phyloP scores from a whole-genome alignment of 768 basidiomycete species.

The Collybia nuda region DNA sequence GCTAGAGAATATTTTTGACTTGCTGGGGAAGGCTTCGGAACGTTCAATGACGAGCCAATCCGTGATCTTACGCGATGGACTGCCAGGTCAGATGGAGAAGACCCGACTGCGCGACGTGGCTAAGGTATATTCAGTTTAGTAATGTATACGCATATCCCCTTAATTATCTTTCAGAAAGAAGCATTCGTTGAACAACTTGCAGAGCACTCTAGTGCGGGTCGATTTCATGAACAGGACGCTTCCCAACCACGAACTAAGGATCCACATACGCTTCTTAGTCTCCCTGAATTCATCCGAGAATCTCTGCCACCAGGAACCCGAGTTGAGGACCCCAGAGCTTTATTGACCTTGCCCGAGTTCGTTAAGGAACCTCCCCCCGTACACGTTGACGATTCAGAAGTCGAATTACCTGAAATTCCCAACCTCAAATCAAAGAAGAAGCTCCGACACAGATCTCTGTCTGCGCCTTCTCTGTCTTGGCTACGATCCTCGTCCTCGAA shows the following conservation, averaged over 20 bases:
- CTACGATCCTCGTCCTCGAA: slow-evolving; percentile 38
- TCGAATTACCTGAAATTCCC: slow-evolving; percentile 11
- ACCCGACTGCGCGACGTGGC: slow-evolving; percentile 57
- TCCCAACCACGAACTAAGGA: slow-evolving; percentile 42
- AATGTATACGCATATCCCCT: slow-evolving; percentile 1
- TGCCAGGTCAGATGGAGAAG: slow-evolving; percentile 54
- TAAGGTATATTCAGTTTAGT: slow-evolving; percentile 45
- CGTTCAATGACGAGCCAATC: slow-evolving; percentile 70
- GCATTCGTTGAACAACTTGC: slow-evolving; percentile 76
- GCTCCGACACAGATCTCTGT: slow-evolving; percentile 50
- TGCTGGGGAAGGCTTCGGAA: slow-evolving; percentile 70
- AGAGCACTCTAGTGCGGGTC: slow-evolving; percentile 68
- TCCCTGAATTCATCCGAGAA: slow-evolving; percentile 68
- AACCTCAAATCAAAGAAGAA: slow-evolving; percentile 28
- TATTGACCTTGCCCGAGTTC: slow-evolving; percentile 61
- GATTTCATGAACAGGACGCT: slow-evolving; percentile 82
- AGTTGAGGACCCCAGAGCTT: slow-evolving; percentile 39
- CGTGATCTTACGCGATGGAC: slow-evolving; percentile 62
- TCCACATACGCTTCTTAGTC: slow-evolving; percentile 51
- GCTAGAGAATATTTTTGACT: slow-evolving; percentile 68
- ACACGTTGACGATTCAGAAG: slow-evolving; percentile 15
- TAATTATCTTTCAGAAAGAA: slow-evolving; percentile 47
- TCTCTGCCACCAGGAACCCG: slow-evolving; percentile 35
- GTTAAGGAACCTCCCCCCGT: slow-evolving; percentile 47
- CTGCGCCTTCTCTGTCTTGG: slow-evolving; percentile 63